Conservation (phyloP, 2,329 filamentous ascomycete species). For the Paracoccidioides brasiliensis region DNA sequence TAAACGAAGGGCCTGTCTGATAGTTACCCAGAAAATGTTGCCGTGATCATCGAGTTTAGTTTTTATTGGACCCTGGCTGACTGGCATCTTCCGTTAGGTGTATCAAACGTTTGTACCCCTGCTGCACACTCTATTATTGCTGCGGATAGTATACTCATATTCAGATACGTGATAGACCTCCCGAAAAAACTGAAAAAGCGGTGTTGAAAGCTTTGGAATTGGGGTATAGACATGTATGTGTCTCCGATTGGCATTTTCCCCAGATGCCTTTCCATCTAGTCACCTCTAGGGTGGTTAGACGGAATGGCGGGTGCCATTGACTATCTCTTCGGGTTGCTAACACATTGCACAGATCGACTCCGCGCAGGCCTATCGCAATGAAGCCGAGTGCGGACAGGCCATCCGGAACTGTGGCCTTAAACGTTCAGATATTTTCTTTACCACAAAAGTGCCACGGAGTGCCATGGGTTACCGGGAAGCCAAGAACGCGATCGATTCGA, state of each 20-base stretch:
- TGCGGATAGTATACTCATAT: neutral
- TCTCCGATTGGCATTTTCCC: neutral
- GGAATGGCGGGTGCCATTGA: neutral
- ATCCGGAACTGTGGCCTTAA: conserved; percentile 40
- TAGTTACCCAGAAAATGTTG: neutral
- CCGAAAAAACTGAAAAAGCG: conserved; percentile 44
- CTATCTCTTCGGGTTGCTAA: neutral
- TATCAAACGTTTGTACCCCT: conserved; percentile 26
- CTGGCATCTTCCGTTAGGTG: conserved; percentile 16
- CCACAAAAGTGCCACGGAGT: conserved; percentile 44
- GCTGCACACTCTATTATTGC: neutral
- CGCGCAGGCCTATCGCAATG: conserved; percentile 46
- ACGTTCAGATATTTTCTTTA: conserved; percentile 48
- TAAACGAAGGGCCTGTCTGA: neutral
- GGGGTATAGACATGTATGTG: conserved; percentile 44
- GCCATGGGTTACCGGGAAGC: conserved; percentile 50
- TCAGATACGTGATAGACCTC: conserved; percentile 32
- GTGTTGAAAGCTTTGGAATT: conserved; percentile 42
- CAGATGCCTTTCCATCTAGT: neutral
- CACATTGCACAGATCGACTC: conserved; percentile 38
- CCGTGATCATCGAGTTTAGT: neutral
- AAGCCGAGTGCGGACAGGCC: conserved; percentile 41
- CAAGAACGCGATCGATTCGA: conserved; percentile 50
- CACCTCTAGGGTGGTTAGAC: neutral
- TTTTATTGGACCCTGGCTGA: conserved; percentile 5